Evolutionary conservation across 306 rosid genomes (phyloP).

Genomic region (Casuarina equisetifolia): DNA sequence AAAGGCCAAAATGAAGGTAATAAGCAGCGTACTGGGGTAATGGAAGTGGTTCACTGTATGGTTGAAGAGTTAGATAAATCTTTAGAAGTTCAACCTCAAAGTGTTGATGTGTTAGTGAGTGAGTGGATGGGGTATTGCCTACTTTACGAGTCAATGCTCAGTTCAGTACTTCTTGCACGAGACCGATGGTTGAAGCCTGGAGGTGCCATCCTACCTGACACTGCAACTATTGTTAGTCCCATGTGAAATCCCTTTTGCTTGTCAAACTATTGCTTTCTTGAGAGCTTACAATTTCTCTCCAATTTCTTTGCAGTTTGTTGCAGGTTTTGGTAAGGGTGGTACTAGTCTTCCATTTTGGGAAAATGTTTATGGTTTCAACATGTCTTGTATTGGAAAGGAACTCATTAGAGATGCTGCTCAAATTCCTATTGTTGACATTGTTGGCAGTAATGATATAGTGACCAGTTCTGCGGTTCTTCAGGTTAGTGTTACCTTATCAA

Average conservation of each 20-base stretch:
- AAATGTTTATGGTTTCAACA: conserved; percentile 68
- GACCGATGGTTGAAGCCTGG: conserved; percentile 93
- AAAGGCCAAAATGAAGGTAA: conserved; percentile 38
- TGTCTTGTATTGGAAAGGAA: conserved; percentile 85
- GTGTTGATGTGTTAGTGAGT: conserved; percentile 81
- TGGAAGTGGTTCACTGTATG: conserved; percentile 82
- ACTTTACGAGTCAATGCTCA: conserved; percentile 90
- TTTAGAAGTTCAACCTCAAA: conserved; percentile 65
- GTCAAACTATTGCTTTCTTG: conserved; percentile 6
- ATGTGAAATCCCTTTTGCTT: background rate
- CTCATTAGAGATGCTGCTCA: conserved; percentile 67
- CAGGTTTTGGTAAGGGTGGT: conserved; percentile 90
- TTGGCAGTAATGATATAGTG: conserved; percentile 69
- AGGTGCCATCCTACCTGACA: conserved; percentile 93
- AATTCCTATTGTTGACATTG: conserved; percentile 76
- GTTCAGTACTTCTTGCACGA: conserved; percentile 87
- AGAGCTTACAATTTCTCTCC: conserved; percentile 14
- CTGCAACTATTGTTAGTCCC: conserved; percentile 83
- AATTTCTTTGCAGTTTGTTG: conserved; percentile 87
- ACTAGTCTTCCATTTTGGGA: conserved; percentile 98
- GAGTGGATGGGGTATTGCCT: conserved; percentile 99
- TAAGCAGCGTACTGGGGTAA: conserved; percentile 43
- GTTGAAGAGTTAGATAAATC: conserved; percentile 73
- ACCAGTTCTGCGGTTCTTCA: conserved; percentile 67
- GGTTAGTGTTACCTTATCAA: conserved; percentile 46